Evolutionary conservation across 1,284 basidiomycete genomes (phyloP), one percentile per base, ranked within the genome.

Genomic region (Porogramme epimiltina): DNA sequence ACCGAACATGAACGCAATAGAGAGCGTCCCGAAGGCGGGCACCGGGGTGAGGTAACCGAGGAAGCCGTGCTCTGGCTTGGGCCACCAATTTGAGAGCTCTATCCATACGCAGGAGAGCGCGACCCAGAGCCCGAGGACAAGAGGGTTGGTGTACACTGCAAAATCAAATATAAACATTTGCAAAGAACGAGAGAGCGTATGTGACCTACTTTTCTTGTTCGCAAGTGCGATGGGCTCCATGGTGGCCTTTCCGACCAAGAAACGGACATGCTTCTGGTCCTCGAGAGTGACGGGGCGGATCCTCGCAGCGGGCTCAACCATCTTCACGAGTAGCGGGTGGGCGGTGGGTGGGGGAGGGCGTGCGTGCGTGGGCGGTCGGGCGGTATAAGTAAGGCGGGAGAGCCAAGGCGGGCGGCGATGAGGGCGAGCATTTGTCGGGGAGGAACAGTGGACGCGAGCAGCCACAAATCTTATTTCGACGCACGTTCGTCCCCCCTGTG

Each of bases 221-320:
- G 89, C 89, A 11, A 74, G 69, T 4, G 87, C 84, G 28, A 93
- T 77, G 19, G 77, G 75, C 63, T 90, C 87, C 81, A 93, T 85
- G 42, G 79, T 74, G 8, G 82, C 74, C 63, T 88, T 85, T 25
- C 83, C 86, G 18, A 92, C 70, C 55, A 80, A 75, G 69, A 91
- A 89, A 49, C 78, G 80, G 31, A 84, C 78, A 8, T 76, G 65
- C 60, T 81, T 84, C 47, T 79, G 72, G 66, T 92, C 89, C 11
- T 66, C 58, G 5, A 70, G 54, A 28, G 67, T 59, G 61, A 77
- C 82, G 1, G 71, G 68, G 43, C 90, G 84, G 36, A 91, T 87
- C 39, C 69, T 64, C n/a, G 78, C 81, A 25, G 51, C 52, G 13
- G 66, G 63, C 42, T 67, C 64, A 20, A 54, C 62, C 65, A 66